Percentiles rank a stretch among this genome's conserved stretches.
Conservation (phyloP, 2,329 filamentous ascomycete genomes). For the Bipolaris sorokiniana region DNA sequence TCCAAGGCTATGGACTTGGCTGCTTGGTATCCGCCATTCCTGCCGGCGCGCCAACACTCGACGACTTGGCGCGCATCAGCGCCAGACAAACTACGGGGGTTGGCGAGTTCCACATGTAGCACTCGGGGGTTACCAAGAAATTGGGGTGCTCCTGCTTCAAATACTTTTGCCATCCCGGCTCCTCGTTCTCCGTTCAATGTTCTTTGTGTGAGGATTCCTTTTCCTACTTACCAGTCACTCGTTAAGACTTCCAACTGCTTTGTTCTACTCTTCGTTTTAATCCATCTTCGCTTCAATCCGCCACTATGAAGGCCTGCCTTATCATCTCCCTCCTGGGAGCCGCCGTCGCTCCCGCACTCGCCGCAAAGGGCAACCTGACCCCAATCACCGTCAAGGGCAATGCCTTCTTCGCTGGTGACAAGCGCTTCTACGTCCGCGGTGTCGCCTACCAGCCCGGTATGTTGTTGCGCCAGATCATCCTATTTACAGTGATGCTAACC, state of each 20-base stretch:
- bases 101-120: slow-evolving; percentile 48
- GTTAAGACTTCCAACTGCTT: slow-evolving; percentile 37
- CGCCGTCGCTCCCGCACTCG: slow-evolving; percentile 35
- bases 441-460: slow-evolving; percentile 71
- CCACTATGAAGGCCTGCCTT: slow-evolving; percentile 41
- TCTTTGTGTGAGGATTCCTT: slow-evolving; percentile 36
- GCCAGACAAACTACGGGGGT: slow-evolving; percentile 41
- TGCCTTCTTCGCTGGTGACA: slow-evolving; percentile 66
- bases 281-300: slow-evolving; percentile 23
- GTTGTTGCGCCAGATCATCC: slow-evolving; percentile 50
- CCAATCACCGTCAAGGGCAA: slow-evolving; percentile 66
- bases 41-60: slow-evolving; percentile 36
- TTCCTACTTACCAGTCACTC: slow-evolving; percentile 47
- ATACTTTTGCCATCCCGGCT: slow-evolving; percentile 33
- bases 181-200: slow-evolving; percentile 28
- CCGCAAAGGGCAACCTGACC: slow-evolving; percentile 52
- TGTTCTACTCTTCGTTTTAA: slow-evolving; percentile 38
- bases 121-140: slow-evolving; percentile 35
- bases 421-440: slow-evolving; percentile 66
- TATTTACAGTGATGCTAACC: slow-evolving; percentile 13
- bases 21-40: slow-evolving; percentile 41
- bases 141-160: slow-evolving; percentile 36
- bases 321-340: slow-evolving; percentile 37
- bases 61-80: slow-evolving; percentile 40
- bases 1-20: slow-evolving; percentile 33